phyloP scores from a whole-genome alignment of 768 basidiomycete species.

The Phylloporus sp. region DNA sequence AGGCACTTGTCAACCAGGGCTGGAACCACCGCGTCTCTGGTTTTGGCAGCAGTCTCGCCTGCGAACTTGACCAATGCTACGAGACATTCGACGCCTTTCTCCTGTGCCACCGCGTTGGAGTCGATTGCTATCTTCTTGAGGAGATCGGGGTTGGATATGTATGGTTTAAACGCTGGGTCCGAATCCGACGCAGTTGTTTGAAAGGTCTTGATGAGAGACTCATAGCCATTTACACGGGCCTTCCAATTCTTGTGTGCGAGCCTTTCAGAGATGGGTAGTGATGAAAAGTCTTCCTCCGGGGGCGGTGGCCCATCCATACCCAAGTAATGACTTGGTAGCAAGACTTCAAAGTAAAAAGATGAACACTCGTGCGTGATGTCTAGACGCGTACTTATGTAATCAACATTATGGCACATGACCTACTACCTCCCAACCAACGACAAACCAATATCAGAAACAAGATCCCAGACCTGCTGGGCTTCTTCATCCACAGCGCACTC shows the following conservation, averaged over 20 bases:
- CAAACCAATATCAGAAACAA: conserved; percentile 57
- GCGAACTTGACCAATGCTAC: conserved; percentile 85
- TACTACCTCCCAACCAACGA: conserved; percentile 41
- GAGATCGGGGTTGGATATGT: conserved; percentile 68
- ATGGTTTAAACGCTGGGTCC: conserved; percentile 92
- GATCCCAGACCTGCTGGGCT: conserved; percentile 50
- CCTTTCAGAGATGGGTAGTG: conserved; percentile 72
- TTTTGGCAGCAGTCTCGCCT: conserved; percentile 82
- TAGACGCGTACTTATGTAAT: conserved; percentile 22
- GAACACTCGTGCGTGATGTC: background rate
- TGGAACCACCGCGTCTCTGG: conserved; percentile 79
- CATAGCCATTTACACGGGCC: conserved; percentile 91
- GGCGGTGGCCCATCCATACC: conserved; percentile 89
- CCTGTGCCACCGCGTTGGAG: conserved; percentile 95
- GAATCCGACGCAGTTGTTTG: conserved; percentile 86
- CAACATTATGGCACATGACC: conserved; percentile 20
- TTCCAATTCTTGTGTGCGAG: conserved; percentile 99
- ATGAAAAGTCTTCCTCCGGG: conserved; percentile 89
- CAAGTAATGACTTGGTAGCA: conserved; percentile 7
- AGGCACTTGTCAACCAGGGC: conserved; percentile 94
- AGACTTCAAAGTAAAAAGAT: conserved; percentile 11
- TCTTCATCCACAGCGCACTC: conserved; percentile 47
- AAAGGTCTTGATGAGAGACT: conserved; percentile 81
- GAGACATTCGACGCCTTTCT: conserved; percentile 92
- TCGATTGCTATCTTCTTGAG: conserved; percentile 88